phyloP scores from a whole-genome alignment of 805 yeast species.

The Candida broadrunensis region DNA sequence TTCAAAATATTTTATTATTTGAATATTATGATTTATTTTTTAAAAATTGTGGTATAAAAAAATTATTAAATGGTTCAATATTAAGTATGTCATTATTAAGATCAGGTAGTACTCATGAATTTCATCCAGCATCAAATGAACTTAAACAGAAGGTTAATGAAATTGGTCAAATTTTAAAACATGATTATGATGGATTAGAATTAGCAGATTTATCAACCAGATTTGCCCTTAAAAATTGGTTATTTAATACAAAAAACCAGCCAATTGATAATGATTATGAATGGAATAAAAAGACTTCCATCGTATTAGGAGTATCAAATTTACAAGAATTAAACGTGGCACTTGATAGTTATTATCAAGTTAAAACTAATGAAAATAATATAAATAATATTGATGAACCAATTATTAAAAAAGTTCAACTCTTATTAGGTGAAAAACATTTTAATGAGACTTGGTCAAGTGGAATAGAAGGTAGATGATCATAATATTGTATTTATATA shows the following conservation, averaged over 20 bases:
- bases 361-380: slow-evolving; percentile 29
- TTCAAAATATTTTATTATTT: slow-evolving; percentile 65
- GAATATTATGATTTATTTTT: slow-evolving; percentile 48
- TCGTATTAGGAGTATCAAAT: slow-evolving; percentile 77
- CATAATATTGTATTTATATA: no score
- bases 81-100: slow-evolving; percentile 84
- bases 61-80: slow-evolving; percentile 79
- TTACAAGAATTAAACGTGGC: slow-evolving; percentile 65
- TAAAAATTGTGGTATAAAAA: slow-evolving; percentile 50
- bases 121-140: slow-evolving; percentile 76
- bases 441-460: slow-evolving; percentile 65
- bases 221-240: slow-evolving; percentile 67
- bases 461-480: slow-evolving; percentile 15
- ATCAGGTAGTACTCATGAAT: slow-evolving; percentile 59
- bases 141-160: slow-evolving; percentile 52
- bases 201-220: slow-evolving; percentile 81
- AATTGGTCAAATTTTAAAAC: slow-evolving; percentile 37
- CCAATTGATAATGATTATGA: slow-evolving; percentile 2
- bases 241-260: slow-evolving; percentile 19
- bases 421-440: slow-evolving; percentile 46
- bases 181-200: slow-evolving; percentile 45
- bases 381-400: slow-evolving; percentile 40
- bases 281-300: slow-evolving; percentile 40
- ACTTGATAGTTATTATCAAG: slow-evolving; percentile 51
- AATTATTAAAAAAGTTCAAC: slow-evolving; percentile 42